Conservation (phyloP, 192 early-diverging fungal species). For the Umbelopsis sp. region DNA sequence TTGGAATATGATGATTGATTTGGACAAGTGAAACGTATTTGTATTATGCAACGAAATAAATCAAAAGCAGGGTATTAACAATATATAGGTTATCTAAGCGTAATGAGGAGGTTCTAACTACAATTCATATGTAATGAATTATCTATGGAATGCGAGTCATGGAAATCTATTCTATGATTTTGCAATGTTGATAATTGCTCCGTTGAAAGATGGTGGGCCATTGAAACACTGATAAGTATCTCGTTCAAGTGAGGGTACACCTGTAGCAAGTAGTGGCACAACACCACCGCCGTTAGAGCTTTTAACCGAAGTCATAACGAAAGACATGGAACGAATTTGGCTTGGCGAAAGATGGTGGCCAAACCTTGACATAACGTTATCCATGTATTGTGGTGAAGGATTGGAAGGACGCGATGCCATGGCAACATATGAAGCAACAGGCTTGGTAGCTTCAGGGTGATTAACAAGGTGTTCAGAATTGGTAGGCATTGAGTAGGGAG, state of each 20-base stretch:
- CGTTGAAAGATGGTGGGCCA: neutral
- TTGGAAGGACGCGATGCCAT: neutral
- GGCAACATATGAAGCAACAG: neutral
- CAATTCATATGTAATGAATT: no score
- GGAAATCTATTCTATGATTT: conserved; percentile 12
- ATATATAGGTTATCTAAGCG: no score
- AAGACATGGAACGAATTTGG: conserved; percentile 5
- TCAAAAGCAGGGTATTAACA: no score
- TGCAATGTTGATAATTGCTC: neutral
- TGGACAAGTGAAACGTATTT: no score
- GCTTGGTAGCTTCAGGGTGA: neutral
- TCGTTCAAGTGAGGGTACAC: neutral
- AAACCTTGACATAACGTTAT: conserved; percentile 12
- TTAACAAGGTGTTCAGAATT: neutral
- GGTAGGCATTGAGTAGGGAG: neutral
- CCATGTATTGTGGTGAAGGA: conserved; percentile 10
- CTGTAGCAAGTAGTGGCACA: neutral
- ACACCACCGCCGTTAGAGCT: neutral
- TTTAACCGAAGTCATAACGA: conserved; percentile 6
- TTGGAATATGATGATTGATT: no score
- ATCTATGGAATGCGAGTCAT: no score
- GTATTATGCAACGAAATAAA: no score
- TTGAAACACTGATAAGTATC: neutral
- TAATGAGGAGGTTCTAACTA: no score
- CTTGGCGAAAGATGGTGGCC: conserved; percentile 12